Evolutionary conservation across 2,329 filamentous ascomycete species (phyloP), one percentile per base, ranked within the genome.

Genomic region (Fusarium liriodendri): DNA sequence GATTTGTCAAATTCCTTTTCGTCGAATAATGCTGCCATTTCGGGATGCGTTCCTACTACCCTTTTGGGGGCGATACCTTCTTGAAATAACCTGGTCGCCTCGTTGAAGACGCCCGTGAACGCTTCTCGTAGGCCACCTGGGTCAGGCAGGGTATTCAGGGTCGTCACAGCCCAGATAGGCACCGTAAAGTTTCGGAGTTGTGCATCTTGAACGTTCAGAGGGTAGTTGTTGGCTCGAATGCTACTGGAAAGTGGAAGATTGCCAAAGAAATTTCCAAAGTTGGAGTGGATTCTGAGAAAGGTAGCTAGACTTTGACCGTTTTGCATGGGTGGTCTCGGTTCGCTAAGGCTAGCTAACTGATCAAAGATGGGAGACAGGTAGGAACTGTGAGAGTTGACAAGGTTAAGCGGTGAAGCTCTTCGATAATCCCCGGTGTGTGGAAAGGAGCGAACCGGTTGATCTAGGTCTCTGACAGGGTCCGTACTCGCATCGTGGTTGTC

Each of bases 21-120:
- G 1, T 71, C 64, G 8, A 72, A 71, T 3, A 71, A 9, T 4
- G 69, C 69, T 0, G 69, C 69, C 4, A 71, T 33, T 1, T 71
- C 72, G 0, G 69, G 69, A 7, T 72, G 18, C 0, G 20, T 1
- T 0, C 69, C 69, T 3, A 40, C 7, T 0, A 71, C n/a, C 1
- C 1, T 29, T 2, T 8, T 1, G 0, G 5, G 0, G 0, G 33
- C 11, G 0, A 25, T 22, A 0, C 69, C 69, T 8, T 18, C 14
- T 10, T 38, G 5, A 0, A 71, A 6, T 1, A 72, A 54, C 2
- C 6, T 20, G 0, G 58, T 69, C 2, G 54, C 45, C 4, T 9
- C 14, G 10, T 33, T 29, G 1, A 37, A 65, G 0, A 71, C 64
- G 0, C 50, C 66, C 0, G n/a, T 35, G 1, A 71, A 71, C 2